Evolutionary conservation across 176 grass and related monocot genomes (phyloP), one percentile per base, ranked within the genome.

Genomic region (Otatea glauca): DNA sequence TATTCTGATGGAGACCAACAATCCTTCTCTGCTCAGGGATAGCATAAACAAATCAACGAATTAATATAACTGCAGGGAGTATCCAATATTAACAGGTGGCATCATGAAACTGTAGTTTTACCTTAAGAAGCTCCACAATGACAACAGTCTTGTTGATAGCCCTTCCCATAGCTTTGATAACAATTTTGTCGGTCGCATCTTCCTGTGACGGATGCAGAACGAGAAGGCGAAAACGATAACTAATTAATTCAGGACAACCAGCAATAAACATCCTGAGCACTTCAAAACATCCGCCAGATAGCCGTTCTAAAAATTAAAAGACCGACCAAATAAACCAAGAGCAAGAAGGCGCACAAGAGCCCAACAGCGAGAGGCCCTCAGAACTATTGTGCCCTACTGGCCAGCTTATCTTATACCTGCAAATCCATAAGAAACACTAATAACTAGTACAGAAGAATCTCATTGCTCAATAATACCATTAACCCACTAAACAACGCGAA

Each of bases 81-180:
- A 78, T 51, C 23, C 39, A 51, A 21, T 41, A 55, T 4, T 54
- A 24, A 50, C 6, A 65, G 42, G 43, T 27, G 12, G 44, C 21
- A 15, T 62, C 23, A 14, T 17, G 20, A 13, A 32, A 15, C 17
- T 17, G 20, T 4, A 32, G 42, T 9, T 48, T 72, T 77, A 91
- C 92, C 92, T 94, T 94, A 27, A 94, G 87, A 75, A 94, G 80
- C 77, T 94, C 92, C 59, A 81, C 86, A n/a, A 94, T 91, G 70
- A 76, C 60, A 45, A 94, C 77, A 7, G 86, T 89, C 81, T 94
- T 94, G 73, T 81, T 94, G 56, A 94, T 94, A 0, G 92, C 92
- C 74, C 83, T 94, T 56, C 92, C 92, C 92, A 94, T 94, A 37
- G 92, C 92, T 62, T 94, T 94, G 76, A 94, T 87, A 27, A 89